These are phyloP conservation scores for Magnusiomyces sp. DNA, from an alignment of 1,139 yeast species.

Conservation along the genomic window DNA sequence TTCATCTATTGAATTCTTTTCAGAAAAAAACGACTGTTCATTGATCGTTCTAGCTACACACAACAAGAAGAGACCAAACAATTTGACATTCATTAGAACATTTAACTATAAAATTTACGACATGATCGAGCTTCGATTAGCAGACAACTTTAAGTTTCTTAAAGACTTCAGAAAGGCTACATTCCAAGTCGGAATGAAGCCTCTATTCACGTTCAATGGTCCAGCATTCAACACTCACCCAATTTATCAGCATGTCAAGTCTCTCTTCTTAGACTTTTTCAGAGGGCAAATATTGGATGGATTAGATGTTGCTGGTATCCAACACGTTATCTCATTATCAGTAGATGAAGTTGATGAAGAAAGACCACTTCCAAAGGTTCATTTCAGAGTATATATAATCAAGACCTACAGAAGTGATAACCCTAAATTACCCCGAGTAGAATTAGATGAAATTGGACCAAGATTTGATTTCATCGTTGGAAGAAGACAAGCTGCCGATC, in stretches of 20 bases:
- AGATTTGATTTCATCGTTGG: slow-evolving; percentile 90
- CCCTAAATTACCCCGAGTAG: slow-evolving; percentile 88
- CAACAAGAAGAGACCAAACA: slow-evolving; percentile 91
- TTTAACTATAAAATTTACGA: slow-evolving; percentile 87
- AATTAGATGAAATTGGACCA: slow-evolving; percentile 93
- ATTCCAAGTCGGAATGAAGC: slow-evolving; percentile 83
- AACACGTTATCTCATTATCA: slow-evolving; percentile 78
- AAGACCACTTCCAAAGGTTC: slow-evolving; percentile 59
- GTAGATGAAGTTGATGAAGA: slow-evolving; percentile 70
- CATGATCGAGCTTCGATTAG: slow-evolving; percentile 79
- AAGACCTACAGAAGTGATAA: slow-evolving; percentile 68
- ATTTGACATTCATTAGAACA: slow-evolving; percentile 78
- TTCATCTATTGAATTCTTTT: slow-evolving; percentile 75
- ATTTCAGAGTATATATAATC: slow-evolving; percentile 84
- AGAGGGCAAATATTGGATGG: slow-evolving; percentile 73
- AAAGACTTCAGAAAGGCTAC: slow-evolving; percentile 70
- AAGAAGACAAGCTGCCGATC: slow-evolving; percentile 72
- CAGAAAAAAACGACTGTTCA: slow-evolving; percentile 90
- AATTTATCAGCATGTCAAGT: slow-evolving; percentile 73
- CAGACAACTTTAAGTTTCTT: slow-evolving; percentile 56
- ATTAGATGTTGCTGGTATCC: slow-evolving; percentile 92
- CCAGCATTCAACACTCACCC: slow-evolving; percentile 88
- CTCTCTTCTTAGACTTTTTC: slow-evolving; percentile 84
- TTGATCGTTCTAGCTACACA: slow-evolving; percentile 72
- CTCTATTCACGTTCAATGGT: slow-evolving; percentile 91